Evolutionary conservation across 768 basidiomycete species (phyloP).

Genomic region (Lactarius sanguifluus): DNA sequence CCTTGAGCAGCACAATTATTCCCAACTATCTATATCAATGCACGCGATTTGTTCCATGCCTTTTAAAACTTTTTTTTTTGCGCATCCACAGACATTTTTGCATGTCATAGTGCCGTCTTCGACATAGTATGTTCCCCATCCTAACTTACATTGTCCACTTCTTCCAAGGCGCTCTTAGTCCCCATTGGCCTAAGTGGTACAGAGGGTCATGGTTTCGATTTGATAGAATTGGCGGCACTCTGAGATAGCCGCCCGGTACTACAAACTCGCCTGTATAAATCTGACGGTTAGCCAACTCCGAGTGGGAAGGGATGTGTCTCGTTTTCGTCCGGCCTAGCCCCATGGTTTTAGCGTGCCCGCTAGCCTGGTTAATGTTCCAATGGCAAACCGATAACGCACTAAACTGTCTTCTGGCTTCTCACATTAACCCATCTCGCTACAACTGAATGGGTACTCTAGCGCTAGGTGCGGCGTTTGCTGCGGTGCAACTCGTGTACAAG

Average conservation of each 20-base stretch:
- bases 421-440: neutral
- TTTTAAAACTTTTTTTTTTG: slow-evolving; percentile 4
- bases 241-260: neutral
- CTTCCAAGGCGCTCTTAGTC: neutral
- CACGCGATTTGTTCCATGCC: slow-evolving; percentile 19
- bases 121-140: slow-evolving; percentile 13
- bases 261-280: neutral
- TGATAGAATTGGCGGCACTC: neutral
- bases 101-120: slow-evolving; percentile 10
- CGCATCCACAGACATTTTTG: slow-evolving; percentile 20
- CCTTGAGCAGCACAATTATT: slow-evolving; percentile 19
- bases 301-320: neutral
- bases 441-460: slow-evolving; percentile 22
- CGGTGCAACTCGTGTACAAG: slow-evolving; percentile 29
- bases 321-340: neutral
- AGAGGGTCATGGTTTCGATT: neutral
- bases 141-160: neutral
- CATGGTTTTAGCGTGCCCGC: neutral
- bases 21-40: slow-evolving; percentile 21
- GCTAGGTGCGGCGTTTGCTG: slow-evolving; percentile 26
- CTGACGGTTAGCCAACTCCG: neutral
- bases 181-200: neutral
- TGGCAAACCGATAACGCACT: neutral
- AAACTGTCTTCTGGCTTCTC: neutral
- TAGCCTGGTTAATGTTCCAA: slow-evolving; percentile 2